Evolutionary conservation across 2,329 filamentous ascomycete species (phyloP).

Genomic region (Penicillium nordicum): DNA sequence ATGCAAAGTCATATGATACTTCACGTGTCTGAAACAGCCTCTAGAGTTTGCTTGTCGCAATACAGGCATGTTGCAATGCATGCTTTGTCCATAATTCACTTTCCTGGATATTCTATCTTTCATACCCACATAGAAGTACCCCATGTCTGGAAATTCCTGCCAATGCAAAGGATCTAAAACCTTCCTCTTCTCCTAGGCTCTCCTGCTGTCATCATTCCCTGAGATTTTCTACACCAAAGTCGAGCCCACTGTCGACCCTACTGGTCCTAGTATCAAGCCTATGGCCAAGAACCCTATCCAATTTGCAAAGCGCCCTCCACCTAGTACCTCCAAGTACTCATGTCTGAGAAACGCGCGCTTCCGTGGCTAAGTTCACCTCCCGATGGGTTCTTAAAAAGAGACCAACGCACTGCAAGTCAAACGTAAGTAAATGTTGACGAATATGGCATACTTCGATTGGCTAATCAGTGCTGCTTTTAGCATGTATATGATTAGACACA

Average conservation of each 20-base stretch:
- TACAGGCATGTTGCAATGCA: not conserved
- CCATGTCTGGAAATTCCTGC: not conserved
- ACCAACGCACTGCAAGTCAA: not conserved
- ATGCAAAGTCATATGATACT: not conserved
- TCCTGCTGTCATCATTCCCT: not conserved
- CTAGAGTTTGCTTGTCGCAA: not conserved
- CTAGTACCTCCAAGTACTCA: not conserved
- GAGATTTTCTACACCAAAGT: not conserved
- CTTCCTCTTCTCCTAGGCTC: not conserved
- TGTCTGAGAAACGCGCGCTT: not conserved
- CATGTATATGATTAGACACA: conserved; percentile 57
- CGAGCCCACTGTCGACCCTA: not conserved
- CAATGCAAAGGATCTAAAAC: not conserved
- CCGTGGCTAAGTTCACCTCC: not conserved
- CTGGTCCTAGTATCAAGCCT: not conserved
- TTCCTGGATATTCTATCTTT: not conserved
- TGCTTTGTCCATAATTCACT: not conserved
- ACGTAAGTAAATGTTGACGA: not conserved
- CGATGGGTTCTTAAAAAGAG: not conserved
- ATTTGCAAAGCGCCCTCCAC: not conserved
- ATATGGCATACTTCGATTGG: not conserved
- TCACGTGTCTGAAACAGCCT: not conserved
- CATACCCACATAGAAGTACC: not conserved
- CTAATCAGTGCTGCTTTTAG: conserved; percentile 24
- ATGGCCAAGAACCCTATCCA: not conserved